Percentiles rank a stretch among this genome's conserved stretches.
phyloP scores from a whole-genome alignment of 192 early-diverging fungal genomes.

The Linnemannia hyalina region DNA sequence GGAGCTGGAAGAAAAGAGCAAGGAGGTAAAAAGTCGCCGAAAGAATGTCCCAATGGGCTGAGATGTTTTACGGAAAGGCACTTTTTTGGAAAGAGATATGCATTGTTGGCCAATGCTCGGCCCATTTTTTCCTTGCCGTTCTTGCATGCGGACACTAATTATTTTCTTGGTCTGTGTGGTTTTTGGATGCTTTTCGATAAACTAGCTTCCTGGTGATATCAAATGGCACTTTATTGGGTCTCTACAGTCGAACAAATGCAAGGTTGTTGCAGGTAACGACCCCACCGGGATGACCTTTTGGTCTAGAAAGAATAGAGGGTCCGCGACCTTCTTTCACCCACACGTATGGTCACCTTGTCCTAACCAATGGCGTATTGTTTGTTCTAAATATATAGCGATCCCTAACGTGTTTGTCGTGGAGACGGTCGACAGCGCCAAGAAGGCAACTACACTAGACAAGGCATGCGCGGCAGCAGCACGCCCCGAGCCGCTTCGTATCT shows the following conservation, averaged over 20 bases:
- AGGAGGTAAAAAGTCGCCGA: conserved; percentile 59
- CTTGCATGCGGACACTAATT: conserved; percentile 10
- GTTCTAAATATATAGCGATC: conserved; percentile 60
- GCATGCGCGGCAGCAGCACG: conserved; percentile 70
- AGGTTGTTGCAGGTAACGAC: conserved; percentile 74
- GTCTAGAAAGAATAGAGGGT: background rate
- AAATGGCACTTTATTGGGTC: conserved; percentile 98
- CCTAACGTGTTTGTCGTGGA: conserved; percentile 94
- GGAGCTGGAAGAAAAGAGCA: conserved; percentile 92
- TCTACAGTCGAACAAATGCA: conserved; percentile 98
- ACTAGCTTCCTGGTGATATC: conserved; percentile 86
- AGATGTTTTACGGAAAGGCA: background rate
- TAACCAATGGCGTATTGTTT: background rate
- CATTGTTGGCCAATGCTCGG: background rate
- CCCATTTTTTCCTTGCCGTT: background rate
- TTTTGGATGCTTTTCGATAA: background rate
- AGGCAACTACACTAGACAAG: conserved; percentile 86
- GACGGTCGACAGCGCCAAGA: conserved; percentile 88
- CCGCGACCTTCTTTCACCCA: background rate
- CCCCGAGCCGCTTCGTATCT: conserved; percentile 76
- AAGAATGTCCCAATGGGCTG: background rate
- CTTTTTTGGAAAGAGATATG: background rate
- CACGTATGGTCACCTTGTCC: background rate
- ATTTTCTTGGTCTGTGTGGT: background rate
- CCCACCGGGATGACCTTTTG: background rate